These are phyloP conservation scores for Candida dendrica DNA, from an alignment of 805 yeast species.

Conservation along the genomic window DNA sequence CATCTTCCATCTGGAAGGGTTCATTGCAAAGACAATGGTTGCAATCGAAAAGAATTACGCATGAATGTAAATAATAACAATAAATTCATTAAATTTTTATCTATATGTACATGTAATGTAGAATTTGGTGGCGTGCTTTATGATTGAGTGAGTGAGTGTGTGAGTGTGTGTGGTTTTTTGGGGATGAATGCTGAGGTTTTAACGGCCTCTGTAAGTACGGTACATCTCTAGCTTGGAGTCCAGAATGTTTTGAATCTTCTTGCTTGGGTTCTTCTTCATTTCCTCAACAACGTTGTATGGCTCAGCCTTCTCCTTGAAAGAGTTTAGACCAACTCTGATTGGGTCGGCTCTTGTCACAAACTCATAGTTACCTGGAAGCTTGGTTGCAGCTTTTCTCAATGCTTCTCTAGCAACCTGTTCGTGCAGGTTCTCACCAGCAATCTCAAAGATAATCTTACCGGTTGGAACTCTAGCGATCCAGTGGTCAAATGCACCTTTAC, in stretches of 20 bases:
- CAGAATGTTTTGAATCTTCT: slow-evolving; percentile 49
- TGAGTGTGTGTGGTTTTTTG: too few relatives aligned
- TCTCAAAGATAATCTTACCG: slow-evolving; percentile 86
- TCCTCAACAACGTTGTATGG: slow-evolving; percentile 47
- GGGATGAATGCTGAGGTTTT: slow-evolving; percentile 7
- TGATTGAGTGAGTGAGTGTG: too few relatives aligned
- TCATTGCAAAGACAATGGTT: slow-evolving; percentile 83
- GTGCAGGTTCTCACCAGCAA: slow-evolving; percentile 68
- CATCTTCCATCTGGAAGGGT: slow-evolving; percentile 93
- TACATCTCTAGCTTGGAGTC: slow-evolving; percentile 46
- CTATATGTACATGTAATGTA: slow-evolving; percentile 1
- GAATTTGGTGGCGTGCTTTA: too few relatives aligned
- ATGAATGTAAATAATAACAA: background rate
- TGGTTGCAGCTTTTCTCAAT: slow-evolving; percentile 80
- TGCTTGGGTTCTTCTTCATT: slow-evolving; percentile 53
- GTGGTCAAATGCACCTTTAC: slow-evolving; percentile 95
- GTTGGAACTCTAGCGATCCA: slow-evolving; percentile 97
- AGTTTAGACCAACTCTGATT: slow-evolving; percentile 63
- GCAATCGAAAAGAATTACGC: slow-evolving; percentile 40
- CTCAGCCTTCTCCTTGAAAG: slow-evolving; percentile 38
- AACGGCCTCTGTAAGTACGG: slow-evolving; percentile 57
- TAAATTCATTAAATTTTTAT: slow-evolving; percentile 1
- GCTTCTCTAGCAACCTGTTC: slow-evolving; percentile 88
- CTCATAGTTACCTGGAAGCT: slow-evolving; percentile 89
- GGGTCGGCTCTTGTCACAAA: slow-evolving; percentile 58